phyloP scores from a whole-genome alignment of 345 rosid species.

The Pugionium dolabratum region DNA sequence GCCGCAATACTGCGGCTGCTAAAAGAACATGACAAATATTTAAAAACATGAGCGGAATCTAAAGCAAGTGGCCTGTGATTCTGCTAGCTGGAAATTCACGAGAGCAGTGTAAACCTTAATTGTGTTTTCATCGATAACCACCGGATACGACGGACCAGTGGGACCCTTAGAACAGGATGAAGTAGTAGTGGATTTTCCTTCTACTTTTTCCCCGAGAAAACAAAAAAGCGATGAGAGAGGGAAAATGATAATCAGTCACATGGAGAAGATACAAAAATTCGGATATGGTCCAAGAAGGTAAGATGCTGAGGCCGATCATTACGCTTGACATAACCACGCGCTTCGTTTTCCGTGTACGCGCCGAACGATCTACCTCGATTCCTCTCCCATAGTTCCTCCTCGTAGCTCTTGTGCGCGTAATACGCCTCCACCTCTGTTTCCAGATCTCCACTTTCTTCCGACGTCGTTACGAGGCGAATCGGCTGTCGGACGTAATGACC shows the following conservation, averaged over 20 bases:
- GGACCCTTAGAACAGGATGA: neutral
- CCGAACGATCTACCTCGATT: conserved; percentile 47
- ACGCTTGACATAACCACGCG: conserved; percentile 68
- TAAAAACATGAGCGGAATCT: too few relatives aligned
- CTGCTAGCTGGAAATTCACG: too few relatives aligned
- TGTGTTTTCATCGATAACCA: neutral
- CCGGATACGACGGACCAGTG: conserved; percentile 28
- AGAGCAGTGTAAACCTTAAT: too few relatives aligned
- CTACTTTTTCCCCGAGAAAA: neutral
- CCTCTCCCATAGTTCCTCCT: conserved; percentile 64
- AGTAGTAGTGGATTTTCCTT: conserved; percentile 1
- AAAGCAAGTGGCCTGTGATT: too few relatives aligned
- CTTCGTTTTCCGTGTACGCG: conserved; percentile 60
- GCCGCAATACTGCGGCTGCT: too few relatives aligned
- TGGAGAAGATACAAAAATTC: conserved; percentile 53
- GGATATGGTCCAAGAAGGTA: conserved; percentile 70
- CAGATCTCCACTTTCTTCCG: neutral
- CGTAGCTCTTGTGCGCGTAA: conserved; percentile 63
- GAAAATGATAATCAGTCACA: conserved; percentile 37
- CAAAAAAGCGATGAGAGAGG: neutral
- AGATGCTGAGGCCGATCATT: conserved; percentile 67
- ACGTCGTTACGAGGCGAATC: conserved; percentile 32
- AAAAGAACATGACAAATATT: too few relatives aligned
- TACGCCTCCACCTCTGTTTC: conserved; percentile 56
- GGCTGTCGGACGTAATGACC: conserved; percentile 65